Evolutionary conservation across 306 rosid species (phyloP).

Genomic region (Gleditsia sinensis): DNA sequence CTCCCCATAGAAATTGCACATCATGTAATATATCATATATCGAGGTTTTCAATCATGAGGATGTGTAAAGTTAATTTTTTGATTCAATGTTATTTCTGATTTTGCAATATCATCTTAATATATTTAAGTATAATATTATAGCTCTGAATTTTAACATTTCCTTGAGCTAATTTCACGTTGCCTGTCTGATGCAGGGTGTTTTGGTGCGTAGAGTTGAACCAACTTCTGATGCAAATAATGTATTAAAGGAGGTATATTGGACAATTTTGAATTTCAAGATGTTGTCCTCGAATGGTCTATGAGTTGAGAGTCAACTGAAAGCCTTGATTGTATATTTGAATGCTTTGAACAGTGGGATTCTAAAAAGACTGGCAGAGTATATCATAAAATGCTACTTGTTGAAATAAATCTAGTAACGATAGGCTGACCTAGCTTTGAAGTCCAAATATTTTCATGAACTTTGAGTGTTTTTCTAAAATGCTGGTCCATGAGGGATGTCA

Average conservation of each 20-base stretch:
- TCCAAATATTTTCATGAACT: background rate
- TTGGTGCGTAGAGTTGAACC: constrained; percentile 93
- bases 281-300: constrained; percentile 16
- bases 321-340: constrained; percentile 7
- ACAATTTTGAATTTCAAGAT: constrained; percentile 28
- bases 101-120: background rate
- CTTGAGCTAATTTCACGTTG: constrained; percentile 19
- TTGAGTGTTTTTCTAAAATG: background rate
- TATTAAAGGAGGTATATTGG: constrained; percentile 76
- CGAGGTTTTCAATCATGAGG: background rate
- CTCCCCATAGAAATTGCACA: background rate
- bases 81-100: background rate
- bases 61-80: background rate
- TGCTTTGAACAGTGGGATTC: background rate
- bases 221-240: constrained; percentile 85
- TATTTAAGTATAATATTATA: background rate
- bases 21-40: constrained; percentile 1
- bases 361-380: too few relatives aligned
- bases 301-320: constrained; percentile 3
- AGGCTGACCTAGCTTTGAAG: constrained; percentile 23
- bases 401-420: background rate
- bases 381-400: too few relatives aligned
- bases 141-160: constrained; percentile 28
- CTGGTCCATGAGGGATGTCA: constrained; percentile 10
- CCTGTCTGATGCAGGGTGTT: constrained; percentile 70